Evolutionary conservation across 805 yeast species (phyloP).

Genomic region (Metschnikowia borealis): DNA sequence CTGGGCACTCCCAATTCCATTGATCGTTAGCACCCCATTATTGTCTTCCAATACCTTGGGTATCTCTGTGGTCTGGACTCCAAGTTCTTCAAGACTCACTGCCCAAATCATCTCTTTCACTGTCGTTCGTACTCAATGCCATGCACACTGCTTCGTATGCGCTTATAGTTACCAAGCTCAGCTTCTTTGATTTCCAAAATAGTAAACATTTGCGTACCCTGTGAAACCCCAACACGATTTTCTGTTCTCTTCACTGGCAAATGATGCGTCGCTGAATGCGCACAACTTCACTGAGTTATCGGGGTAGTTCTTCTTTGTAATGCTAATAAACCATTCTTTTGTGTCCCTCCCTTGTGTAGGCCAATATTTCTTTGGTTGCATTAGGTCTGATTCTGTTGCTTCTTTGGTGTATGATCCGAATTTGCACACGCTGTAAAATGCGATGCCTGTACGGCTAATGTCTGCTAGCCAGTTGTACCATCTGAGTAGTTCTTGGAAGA

Average conservation of each 20-base stretch:
- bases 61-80: background rate
- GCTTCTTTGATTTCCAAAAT: slow-evolving; percentile 2
- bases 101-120: background rate
- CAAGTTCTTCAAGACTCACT: background rate
- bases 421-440: background rate
- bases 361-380: background rate
- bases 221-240: slow-evolving; percentile 1
- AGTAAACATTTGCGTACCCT: background rate
- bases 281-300: background rate
- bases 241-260: slow-evolving; percentile 5
- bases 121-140: background rate
- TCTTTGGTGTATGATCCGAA: background rate
- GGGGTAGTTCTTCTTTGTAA: background rate
- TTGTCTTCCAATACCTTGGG: slow-evolving; percentile 6
- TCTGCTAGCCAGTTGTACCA: background rate
- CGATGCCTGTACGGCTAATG: background rate
- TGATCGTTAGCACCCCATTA: slow-evolving; percentile 5
- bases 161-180: slow-evolving; percentile 3
- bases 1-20: background rate
- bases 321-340: background rate
- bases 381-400: background rate
- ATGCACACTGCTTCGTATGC: background rate
- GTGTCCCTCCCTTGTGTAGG: background rate
- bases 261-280: slow-evolving; percentile 5
- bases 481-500: no score